Evolutionary conservation across 2,329 filamentous ascomycete genomes (phyloP).

Genomic region (Diaporthe citri): DNA sequence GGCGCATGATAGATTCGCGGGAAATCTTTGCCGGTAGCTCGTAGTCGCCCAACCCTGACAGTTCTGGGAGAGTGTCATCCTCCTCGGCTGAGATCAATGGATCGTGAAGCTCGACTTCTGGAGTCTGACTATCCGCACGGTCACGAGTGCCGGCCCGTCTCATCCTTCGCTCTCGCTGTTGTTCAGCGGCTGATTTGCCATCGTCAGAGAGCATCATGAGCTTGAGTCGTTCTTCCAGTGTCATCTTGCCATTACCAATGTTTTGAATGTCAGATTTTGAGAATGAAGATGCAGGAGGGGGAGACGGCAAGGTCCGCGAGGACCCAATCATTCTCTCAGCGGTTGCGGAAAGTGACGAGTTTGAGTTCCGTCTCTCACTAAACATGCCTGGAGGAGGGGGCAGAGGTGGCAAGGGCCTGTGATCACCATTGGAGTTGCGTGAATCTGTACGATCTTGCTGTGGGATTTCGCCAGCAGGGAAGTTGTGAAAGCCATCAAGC

Average conservation of each 20-base stretch:
- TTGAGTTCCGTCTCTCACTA: conserved; percentile 58
- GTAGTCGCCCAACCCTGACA: conserved; percentile 72
- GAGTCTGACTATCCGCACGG: conserved; percentile 55
- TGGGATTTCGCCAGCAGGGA: conserved; percentile 63
- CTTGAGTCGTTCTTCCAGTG: conserved; percentile 86
- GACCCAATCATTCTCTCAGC: conserved; percentile 78
- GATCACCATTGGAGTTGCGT: conserved; percentile 81
- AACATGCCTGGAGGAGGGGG: conserved; percentile 68
- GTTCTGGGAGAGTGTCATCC: conserved; percentile 71
- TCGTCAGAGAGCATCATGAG: conserved; percentile 89
- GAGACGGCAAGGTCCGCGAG: conserved; percentile 78
- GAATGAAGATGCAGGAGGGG: conserved; percentile 73
- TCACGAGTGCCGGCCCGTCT: conserved; percentile 67
- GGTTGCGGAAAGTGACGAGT: conserved; percentile 75
- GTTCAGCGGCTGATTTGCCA: conserved; percentile 71
- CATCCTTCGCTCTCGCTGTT: conserved; percentile 77
- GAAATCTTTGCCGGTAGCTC: conserved; percentile 84
- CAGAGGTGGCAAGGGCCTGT: conserved; percentile 87
- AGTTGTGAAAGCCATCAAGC: conserved; percentile 64
- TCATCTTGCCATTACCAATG: conserved; percentile 81
- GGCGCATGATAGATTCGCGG: conserved; percentile 90
- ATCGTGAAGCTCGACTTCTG: conserved; percentile 56
- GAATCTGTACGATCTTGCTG: conserved; percentile 77
- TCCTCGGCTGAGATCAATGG: conserved; percentile 63
- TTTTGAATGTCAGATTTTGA: conserved; percentile 84